Base-by-base conservation (phyloP, 208 protist genomes). In the Leishmania braziliensis region DNA sequence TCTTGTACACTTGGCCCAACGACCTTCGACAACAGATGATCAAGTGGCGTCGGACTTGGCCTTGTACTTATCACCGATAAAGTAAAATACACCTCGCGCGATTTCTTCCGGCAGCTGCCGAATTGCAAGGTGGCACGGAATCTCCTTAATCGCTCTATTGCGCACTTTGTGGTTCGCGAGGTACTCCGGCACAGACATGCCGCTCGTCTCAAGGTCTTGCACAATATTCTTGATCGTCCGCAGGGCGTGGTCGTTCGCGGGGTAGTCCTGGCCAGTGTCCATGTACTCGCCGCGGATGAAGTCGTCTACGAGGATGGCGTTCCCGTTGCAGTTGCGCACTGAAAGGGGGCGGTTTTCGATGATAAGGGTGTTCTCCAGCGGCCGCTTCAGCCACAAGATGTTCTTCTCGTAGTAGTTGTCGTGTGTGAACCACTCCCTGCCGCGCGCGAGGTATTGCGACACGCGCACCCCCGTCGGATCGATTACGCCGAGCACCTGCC, bases 361-460 rank as follows among this genome's bases (percentile, higher is more conserved):
- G 68, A 97, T 93, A 51, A 97, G 80, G n/a, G 88, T 93, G 72
- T 97, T 89, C 68, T 95, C 89, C 26, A 94, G 46, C 26, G 89
- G 85, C 20, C 95, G 95, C 84, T 95, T 96, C 50, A 96, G 84
- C 93, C 95, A 97, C 43, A 91, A 51, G 43, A 96, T 84, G 70
- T 97, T 96, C 83, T 97, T 97, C 79, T 97, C 93, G 77, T 97
- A 97, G 86, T 94, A 96, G 80, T 95, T 91, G 82, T 97, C 93
- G 50, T 82, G 33, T 33, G 91, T 89, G 82, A 95, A 96, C 95
- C 95, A 97, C 75, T 91, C 86, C 20, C 76, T 78, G 79, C 89
- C 70, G 14, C 91, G 89, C 16, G 91, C 89, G 68, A 97, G 90
- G 84, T 91, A 96, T 79, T 95, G 89, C 54, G 93, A 94, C 60